Percentiles rank a stretch among this genome's conserved stretches.
Evolutionary conservation across 2,329 filamentous ascomycete genomes (phyloP).

Genomic region (Podosphaera xanthii): DNA sequence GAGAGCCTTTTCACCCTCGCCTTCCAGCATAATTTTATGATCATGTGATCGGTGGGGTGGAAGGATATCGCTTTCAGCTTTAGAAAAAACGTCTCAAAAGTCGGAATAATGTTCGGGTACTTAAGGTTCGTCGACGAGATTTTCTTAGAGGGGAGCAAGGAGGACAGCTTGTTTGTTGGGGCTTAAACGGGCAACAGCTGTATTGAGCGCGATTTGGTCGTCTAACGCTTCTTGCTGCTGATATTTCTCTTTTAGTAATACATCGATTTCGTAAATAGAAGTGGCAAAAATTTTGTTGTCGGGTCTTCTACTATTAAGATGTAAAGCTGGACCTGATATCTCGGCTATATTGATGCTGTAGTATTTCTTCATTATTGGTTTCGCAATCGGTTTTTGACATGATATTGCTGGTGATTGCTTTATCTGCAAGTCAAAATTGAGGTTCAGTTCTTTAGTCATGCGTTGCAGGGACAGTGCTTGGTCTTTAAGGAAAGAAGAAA

Average conservation of each 20-base stretch:
- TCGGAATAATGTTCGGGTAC: background rate
- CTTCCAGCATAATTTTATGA: no score
- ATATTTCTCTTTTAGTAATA: background rate
- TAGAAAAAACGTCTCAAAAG: background rate
- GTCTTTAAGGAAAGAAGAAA: background rate
- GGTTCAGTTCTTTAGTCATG: no score
- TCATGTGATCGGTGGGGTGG: no score
- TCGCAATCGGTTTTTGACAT: background rate
- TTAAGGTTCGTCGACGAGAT: no score
- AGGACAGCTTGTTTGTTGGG: no score
- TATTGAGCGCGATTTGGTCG: no score
- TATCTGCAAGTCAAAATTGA: no score
- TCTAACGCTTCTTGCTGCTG: no score
- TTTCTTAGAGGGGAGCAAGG: no score
- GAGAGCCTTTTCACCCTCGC: no score
- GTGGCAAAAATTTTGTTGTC: background rate
- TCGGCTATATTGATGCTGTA: background rate
- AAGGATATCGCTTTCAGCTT: background rate
- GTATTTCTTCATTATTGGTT: background rate
- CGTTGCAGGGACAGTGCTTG: no score
- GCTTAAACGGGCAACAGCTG: no score
- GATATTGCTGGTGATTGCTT: background rate
- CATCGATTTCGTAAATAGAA: background rate
- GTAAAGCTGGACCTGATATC: background rate
- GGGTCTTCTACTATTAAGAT: background rate